Base-by-base conservation (phyloP, 805 yeast genomes). In the Barnettozyma pratensis region DNA sequence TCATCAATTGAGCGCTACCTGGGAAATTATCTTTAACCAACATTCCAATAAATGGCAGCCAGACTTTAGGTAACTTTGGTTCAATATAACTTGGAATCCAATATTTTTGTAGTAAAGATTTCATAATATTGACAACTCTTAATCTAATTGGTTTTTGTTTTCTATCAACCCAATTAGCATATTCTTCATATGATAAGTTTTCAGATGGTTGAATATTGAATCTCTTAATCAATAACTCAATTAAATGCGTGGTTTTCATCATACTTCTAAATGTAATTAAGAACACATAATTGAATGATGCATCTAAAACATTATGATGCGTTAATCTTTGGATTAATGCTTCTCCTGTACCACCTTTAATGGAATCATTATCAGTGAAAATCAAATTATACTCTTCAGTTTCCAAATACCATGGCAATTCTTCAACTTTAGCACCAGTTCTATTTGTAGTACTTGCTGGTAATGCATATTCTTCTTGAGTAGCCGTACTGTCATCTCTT, bases 241-340 rank as follows among this genome's bases (percentile, higher is more conserved):
- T 69, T 36, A 91, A 70, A 45, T 83, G 85, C 8, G 75, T 65
- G 2, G 94, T 76, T 4, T 85, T 74, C 70, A 84, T 76, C 62
- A 90, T 86, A 34, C 91, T 80, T 36, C 85, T 72, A 65, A 89
- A 87, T 0, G 95, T 81, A n/a, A 81, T 69, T 50, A 90, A 68
- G 69, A 91, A 79, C 0, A 89, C 77, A 6, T 83, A 70, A 57
- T 82, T 83, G 67, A 82, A 90, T 27, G 75, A 71, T 3, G 82
- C 76, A 58, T 83, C 87, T 26, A 77, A 66, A 37, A 75, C 64
- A 46, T 78, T 79, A 60, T 89, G 95, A 60, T 83, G 85, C 0
- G 96, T 87, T 50, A 91, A 71, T 63, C 87, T 88, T 46, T 89
- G 85, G 7, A 92, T 75, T 40, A 92, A 69, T 0, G 96, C 95